phyloP scores from a whole-genome alignment of 768 basidiomycete species.

The Omphalotus guepiniiformis region DNA sequence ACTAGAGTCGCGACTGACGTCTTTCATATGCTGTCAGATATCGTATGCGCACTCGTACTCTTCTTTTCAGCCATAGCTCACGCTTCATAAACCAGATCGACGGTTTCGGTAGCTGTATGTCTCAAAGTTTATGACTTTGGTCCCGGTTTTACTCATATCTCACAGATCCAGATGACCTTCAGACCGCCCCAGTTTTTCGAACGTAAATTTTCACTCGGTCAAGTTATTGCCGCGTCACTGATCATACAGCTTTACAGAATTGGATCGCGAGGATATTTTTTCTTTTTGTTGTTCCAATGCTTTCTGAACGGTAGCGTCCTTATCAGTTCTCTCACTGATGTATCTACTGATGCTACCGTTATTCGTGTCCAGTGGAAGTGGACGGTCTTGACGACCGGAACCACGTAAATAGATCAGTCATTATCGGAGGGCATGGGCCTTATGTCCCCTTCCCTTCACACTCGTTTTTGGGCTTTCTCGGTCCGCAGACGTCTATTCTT shows the following conservation, averaged over 20 bases:
- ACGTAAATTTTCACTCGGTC: slow-evolving; percentile 41
- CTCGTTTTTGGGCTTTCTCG: slow-evolving; percentile 76
- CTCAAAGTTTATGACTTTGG: background rate
- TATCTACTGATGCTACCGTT: slow-evolving; percentile 13
- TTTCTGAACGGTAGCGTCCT: slow-evolving; percentile 69
- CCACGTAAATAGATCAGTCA: slow-evolving; percentile 65
- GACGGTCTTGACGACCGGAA: slow-evolving; percentile 67
- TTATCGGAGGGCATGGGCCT: slow-evolving; percentile 73
- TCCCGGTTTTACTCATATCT: background rate
- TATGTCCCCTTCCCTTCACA: slow-evolving; percentile 81
- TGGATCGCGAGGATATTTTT: slow-evolving; percentile 84
- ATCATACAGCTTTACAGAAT: slow-evolving; percentile 44
- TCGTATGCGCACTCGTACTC: slow-evolving; percentile 30
- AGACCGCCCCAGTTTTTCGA: slow-evolving; percentile 67
- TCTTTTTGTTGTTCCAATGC: slow-evolving; percentile 91
- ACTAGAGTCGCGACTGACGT: background rate
- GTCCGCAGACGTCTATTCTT: slow-evolving; percentile 71
- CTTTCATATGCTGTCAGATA: slow-evolving; percentile 29
- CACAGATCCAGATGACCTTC: slow-evolving; percentile 78
- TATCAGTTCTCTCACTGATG: slow-evolving; percentile 4
- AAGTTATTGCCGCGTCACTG: background rate
- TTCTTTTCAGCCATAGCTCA: no score
- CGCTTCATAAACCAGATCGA: slow-evolving; percentile 49
- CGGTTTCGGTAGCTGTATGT: slow-evolving; percentile 79
- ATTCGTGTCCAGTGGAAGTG: slow-evolving; percentile 59